A percentile compares a stretch with the other conserved stretches of the same genome.
These are phyloP conservation scores for Cladophialophora psammophila DNA, from an alignment of 2,329 filamentous ascomycete genomes.

Conservation along the genomic window DNA sequence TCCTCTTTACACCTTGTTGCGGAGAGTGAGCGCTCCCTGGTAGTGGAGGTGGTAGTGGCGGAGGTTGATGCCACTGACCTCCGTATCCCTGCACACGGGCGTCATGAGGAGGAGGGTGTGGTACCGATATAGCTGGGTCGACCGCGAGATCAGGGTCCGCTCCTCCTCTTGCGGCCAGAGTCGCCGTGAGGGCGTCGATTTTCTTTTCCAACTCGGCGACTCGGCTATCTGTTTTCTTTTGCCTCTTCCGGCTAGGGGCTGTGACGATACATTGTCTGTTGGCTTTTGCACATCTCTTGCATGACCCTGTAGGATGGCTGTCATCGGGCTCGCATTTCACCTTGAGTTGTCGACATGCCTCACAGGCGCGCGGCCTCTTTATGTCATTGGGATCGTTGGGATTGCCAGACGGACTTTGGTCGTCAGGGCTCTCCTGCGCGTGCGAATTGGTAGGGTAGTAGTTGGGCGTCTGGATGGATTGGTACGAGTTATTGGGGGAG, in stretches of 20 bases:
- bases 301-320: constrained; percentile 67
- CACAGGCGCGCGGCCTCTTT: constrained; percentile 75
- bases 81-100: constrained; percentile 27
- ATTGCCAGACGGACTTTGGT: constrained; percentile 35
- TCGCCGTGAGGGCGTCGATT: constrained; percentile 86
- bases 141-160: constrained; percentile 37
- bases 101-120: constrained; percentile 26
- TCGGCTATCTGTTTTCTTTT: constrained; percentile 89
- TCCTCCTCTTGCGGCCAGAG: constrained; percentile 66
- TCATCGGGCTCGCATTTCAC: constrained; percentile 84
- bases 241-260: constrained; percentile 75
- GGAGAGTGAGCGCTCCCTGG: constrained; percentile 11
- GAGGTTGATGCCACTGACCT: constrained; percentile 37
- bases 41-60: constrained; percentile 24
- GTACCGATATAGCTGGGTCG: constrained; percentile 34
- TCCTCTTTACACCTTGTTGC: constrained; percentile 39
- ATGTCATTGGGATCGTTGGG: constrained; percentile 55
- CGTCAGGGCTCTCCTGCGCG: constrained; percentile 38
- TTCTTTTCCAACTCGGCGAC: constrained; percentile 92
- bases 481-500: constrained; percentile 38
- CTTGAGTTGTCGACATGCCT: constrained; percentile 77
- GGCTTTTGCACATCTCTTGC: constrained; percentile 80
- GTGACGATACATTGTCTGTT: constrained; percentile 80
- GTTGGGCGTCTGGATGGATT: constrained; percentile 37
- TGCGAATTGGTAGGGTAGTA: constrained; percentile 37